A percentile compares a stretch with the other conserved stretches of the same genome.
These are phyloP conservation scores for Boletus subluridellus DNA, from an alignment of 1,284 basidiomycete genomes.

Conservation along the genomic window DNA sequence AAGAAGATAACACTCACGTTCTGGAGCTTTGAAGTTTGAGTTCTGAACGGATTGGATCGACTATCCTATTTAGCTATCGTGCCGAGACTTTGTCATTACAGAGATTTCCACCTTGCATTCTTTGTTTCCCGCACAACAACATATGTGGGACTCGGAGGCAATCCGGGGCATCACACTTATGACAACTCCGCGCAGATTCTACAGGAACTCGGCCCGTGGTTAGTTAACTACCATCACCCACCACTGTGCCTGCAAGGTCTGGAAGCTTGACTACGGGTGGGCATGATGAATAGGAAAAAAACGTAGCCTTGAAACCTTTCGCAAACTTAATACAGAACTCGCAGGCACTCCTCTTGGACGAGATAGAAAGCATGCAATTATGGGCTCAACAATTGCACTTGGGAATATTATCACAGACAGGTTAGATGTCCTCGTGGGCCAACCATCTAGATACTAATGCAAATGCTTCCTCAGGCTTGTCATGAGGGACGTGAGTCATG, in stretches of 20 bases:
- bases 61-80: too few relatives aligned
- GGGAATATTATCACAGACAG: background rate
- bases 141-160: background rate
- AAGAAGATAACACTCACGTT: background rate
- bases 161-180: background rate
- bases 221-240: background rate
- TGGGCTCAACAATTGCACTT: background rate
- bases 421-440: slow-evolving; percentile 40
- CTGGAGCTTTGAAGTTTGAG: background rate
- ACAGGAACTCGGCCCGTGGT: too few relatives aligned
- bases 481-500: slow-evolving; percentile 54
- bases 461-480: slow-evolving; percentile 60
- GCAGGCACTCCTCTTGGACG: background rate
- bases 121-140: background rate
- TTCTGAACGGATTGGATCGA: background rate
- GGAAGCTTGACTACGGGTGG: background rate
- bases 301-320: background rate
- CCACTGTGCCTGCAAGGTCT: background rate
- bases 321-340: background rate
- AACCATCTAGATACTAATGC: slow-evolving; percentile 61
- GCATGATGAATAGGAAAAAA: background rate
- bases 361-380: background rate
- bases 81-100: background rate
- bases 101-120: background rate
- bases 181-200: background rate